These are phyloP conservation scores for Fusarium xyrophilum DNA, from an alignment of 2,329 filamentous ascomycete species.

Conservation along the genomic window DNA sequence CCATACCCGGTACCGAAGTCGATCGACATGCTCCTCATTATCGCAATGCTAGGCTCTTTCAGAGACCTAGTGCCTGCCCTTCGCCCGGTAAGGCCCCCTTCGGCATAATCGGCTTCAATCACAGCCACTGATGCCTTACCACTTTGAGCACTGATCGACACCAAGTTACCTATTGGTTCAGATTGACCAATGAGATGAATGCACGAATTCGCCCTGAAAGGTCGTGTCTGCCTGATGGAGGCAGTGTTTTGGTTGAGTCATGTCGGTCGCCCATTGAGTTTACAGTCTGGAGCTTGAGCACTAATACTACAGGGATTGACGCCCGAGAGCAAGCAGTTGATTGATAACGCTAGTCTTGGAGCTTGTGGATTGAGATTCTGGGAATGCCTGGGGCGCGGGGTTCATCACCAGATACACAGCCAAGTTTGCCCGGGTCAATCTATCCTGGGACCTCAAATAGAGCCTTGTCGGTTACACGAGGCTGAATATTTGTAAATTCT, in stretches of 20 bases:
- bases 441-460: not conserved
- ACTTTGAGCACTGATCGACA: not conserved
- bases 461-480: not conserved
- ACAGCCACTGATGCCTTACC: not conserved
- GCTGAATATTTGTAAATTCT: not conserved
- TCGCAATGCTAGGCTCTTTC: not conserved
- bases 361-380: not conserved
- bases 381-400: conserved; percentile 11
- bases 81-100: not conserved
- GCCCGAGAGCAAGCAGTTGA: not conserved
- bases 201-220: not conserved
- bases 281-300: not conserved
- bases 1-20: not conserved
- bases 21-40: not conserved
- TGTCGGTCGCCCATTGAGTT: not conserved
- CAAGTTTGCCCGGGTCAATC: not conserved
- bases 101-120: not conserved
- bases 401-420: not conserved
- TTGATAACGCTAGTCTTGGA: not conserved
- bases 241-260: not conserved
- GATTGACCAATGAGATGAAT: not conserved
- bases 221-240: conserved; percentile 6
- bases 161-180: not conserved
- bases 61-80: not conserved
- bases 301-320: not conserved